Evolutionary conservation across 1,284 basidiomycete genomes (phyloP), one percentile per base, ranked within the genome.

Genomic region (Rhodofomes roseus): DNA sequence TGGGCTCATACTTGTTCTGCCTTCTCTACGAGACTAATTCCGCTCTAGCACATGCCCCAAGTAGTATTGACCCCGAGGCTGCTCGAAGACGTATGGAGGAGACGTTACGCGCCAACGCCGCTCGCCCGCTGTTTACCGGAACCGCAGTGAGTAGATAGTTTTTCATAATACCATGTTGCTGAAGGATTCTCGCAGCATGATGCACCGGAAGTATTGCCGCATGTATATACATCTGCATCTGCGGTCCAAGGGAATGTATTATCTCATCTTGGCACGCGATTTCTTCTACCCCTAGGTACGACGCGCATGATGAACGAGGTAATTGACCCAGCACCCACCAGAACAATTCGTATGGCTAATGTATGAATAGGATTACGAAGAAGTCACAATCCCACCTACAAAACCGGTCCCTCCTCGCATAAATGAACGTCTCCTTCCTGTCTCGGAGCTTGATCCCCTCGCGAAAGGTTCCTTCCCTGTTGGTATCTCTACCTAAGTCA

Each of bases 341-440:
- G 23, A 8, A 2, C 51, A 51, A 18, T 40, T 50, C 40, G 7
- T 51, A 43, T 12, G 14, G 25, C 27, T 52, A 8, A 53, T 23
- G 40, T 14, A 20, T 59, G 22, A 58, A 11, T 51, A 88, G 84
- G 79, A 85, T 60, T 89, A 84, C 63, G 87, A 91, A 72, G 96
- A 98, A 77, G 92, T 98, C 22, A 83, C 87, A 29, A 82, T 99
- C 36, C 97, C 97, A 2, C 95, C 96, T 22, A 86, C 95, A 0
- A 87, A 79, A 62, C 79, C 86, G 1, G 81, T 98, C 1, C 95
- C 96, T 1, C 89, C 91, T 34, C 86, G 87, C 57, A 71, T 72
- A 11, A 79, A 78, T 11, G 97, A 99, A 73, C 83, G 87, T 22
- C 83, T 92, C 2, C 82, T 98, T 39, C 76, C 80, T 7, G 82